phyloP scores from a whole-genome alignment of 805 yeast genomes.

The Candida endomychidarum region DNA sequence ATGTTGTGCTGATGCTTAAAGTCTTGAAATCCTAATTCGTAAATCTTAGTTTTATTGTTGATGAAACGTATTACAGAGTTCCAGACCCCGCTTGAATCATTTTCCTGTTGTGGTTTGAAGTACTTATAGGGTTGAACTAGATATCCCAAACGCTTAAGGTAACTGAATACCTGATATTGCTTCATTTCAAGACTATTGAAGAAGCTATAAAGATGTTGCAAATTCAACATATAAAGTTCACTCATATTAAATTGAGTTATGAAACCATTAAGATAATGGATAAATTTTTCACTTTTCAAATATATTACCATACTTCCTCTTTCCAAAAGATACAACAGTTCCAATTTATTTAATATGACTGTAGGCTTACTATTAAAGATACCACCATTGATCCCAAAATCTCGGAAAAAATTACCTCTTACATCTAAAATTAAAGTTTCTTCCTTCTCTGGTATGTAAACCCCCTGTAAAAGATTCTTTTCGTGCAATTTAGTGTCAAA shows the following conservation, averaged over 20 bases:
- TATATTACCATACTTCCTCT: conserved; percentile 56
- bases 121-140: conserved; percentile 42
- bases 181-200: conserved; percentile 17
- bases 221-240: conserved; percentile 42
- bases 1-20: conserved; percentile 19
- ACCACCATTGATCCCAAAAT: conserved; percentile 59
- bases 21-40: conserved; percentile 5
- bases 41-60: conserved; percentile 1
- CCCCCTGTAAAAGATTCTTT: conserved; percentile 54
- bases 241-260: conserved; percentile 22
- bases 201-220: conserved; percentile 61
- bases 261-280: conserved; percentile 19
- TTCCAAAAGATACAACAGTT: conserved; percentile 74
- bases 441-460: conserved; percentile 35
- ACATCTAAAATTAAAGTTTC: conserved; percentile 44
- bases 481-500: conserved; percentile 39
- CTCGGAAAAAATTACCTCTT: conserved; percentile 70
- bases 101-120: background rate
- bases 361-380: conserved; percentile 21
- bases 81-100: background rate
- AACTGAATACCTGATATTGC: conserved; percentile 64
- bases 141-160: conserved; percentile 77
- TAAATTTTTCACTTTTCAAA: conserved; percentile 22
- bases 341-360: conserved; percentile 61
- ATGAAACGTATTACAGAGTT: background rate